These are phyloP conservation scores for Gossypium schwendimanii DNA, from an alignment of 441 rosid genomes.

Conservation along the genomic window DNA sequence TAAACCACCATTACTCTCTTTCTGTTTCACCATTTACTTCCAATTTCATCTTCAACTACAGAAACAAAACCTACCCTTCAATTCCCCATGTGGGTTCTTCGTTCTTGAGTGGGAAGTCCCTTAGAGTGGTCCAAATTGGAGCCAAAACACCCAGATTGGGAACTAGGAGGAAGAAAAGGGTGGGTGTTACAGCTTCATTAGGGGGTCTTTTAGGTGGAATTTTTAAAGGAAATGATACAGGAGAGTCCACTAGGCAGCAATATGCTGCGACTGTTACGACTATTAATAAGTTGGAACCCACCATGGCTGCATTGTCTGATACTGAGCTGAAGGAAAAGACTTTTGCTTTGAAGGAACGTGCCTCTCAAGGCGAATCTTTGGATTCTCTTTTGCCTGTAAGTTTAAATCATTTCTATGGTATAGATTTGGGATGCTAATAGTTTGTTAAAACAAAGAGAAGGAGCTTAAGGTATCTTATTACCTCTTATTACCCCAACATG, in stretches of 20 bases:
- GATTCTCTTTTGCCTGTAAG: slow-evolving; percentile 83
- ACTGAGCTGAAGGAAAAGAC: slow-evolving; percentile 64
- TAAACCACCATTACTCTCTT: slow-evolving; percentile 16
- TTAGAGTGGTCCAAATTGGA: slow-evolving; percentile 7
- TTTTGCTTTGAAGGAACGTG: slow-evolving; percentile 58
- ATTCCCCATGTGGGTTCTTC: slow-evolving; percentile 33
- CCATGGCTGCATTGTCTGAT: slow-evolving; percentile 63
- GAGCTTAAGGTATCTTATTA: background rate
- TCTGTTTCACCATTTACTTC: slow-evolving; percentile 34
- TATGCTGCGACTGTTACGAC: slow-evolving; percentile 46
- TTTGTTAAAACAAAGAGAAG: background rate
- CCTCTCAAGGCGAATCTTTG: slow-evolving; percentile 67
- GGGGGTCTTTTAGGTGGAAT: slow-evolving; percentile 79
- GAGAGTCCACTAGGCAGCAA: slow-evolving; percentile 83
- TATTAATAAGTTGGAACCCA: slow-evolving; percentile 53
- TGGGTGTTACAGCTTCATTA: slow-evolving; percentile 52
- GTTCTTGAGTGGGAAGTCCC: slow-evolving; percentile 30
- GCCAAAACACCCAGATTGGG: slow-evolving; percentile 23
- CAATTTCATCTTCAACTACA: slow-evolving; percentile 27
- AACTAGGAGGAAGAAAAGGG: slow-evolving; percentile 24
- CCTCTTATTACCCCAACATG: background rate
- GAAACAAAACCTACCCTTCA: slow-evolving; percentile 13
- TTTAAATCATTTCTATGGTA: background rate
- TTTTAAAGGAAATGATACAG: slow-evolving; percentile 73
- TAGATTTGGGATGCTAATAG: background rate